These are phyloP conservation scores for Lathyrus oleraceus DNA, from an alignment of 306 rosid genomes.

Conservation along the genomic window DNA sequence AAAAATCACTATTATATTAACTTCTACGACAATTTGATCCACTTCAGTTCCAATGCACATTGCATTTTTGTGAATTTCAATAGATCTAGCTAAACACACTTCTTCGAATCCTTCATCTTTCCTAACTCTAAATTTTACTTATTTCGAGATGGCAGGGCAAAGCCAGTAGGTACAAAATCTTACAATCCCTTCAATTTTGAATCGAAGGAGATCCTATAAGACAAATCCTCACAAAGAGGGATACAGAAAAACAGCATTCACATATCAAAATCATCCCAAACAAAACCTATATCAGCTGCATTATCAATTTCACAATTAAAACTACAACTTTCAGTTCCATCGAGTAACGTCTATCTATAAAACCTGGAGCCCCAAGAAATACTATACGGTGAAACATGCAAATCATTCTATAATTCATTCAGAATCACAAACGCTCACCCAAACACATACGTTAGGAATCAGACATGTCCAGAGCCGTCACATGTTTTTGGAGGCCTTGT, in stretches of 20 bases:
- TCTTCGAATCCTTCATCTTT: neutral
- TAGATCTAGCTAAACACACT: constrained; percentile 15
- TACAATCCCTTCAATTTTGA: neutral
- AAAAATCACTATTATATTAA: neutral
- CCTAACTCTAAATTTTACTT: constrained; percentile 20
- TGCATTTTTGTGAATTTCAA: constrained; percentile 12
- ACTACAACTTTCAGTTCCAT: constrained; percentile 10
- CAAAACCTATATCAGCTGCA: constrained; percentile 27
- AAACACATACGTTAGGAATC: constrained; percentile 2
- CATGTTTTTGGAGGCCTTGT: too few relatives aligned
- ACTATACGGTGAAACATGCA: neutral
- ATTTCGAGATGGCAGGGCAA: neutral
- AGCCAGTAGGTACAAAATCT: neutral
- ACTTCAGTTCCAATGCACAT: constrained; percentile 17
- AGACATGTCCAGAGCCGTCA: neutral
- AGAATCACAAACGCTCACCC: neutral
- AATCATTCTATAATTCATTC: constrained; percentile 1
- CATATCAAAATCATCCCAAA: neutral
- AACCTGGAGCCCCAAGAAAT: constrained; percentile 9
- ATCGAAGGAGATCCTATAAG: constrained; percentile 18
- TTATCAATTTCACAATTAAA: constrained; percentile 15
- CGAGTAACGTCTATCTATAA: constrained; percentile 19
- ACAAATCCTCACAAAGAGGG: constrained; percentile 8
- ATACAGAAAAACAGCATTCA: neutral
- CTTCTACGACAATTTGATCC: neutral